Evolutionary conservation across 805 yeast species (phyloP).

Genomic region (Barnettozyma populi): DNA sequence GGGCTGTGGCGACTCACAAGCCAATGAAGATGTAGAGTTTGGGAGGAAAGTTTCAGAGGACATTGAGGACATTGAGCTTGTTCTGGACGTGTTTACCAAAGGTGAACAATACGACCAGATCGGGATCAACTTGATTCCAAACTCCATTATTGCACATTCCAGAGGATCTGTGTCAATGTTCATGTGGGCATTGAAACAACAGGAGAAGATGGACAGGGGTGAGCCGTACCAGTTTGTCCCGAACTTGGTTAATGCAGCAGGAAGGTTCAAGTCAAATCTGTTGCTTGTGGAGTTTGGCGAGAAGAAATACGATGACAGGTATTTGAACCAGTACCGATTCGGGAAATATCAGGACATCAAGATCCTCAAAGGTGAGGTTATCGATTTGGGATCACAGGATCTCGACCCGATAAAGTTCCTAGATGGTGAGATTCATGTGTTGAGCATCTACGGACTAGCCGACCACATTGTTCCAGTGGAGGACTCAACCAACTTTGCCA

Average conservation of each 20-base stretch:
- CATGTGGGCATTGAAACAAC: conserved; percentile 54
- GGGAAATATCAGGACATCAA: conserved; percentile 41
- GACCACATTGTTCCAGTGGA: conserved; percentile 62
- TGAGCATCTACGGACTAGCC: conserved; percentile 65
- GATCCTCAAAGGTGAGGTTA: conserved; percentile 46
- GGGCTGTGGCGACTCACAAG: conserved; percentile 76
- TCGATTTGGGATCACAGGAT: conserved; percentile 44
- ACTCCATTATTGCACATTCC: conserved; percentile 69
- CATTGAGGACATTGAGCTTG: conserved; percentile 57
- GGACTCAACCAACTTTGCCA: conserved; percentile 57
- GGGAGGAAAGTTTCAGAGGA: conserved; percentile 65
- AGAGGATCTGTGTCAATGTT: conserved; percentile 76
- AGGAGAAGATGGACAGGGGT: conserved; percentile 29
- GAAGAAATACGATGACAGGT: conserved; percentile 31
- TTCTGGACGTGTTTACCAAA: conserved; percentile 26
- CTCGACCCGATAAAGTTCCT: conserved; percentile 36
- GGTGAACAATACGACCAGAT: conserved; percentile 26
- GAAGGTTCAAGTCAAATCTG: conserved; percentile 44
- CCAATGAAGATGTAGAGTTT: conserved; percentile 16
- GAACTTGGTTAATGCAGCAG: conserved; percentile 63
- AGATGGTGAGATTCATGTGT: conserved; percentile 42
- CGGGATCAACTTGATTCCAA: conserved; percentile 40
- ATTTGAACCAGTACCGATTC: conserved; percentile 38
- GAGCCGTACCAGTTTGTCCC: conserved; percentile 46
- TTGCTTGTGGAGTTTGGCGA: conserved; percentile 14